Evolutionary conservation across 2,329 filamentous ascomycete species (phyloP), one percentile per base, ranked within the genome.

Genomic region (Dothideomycetes sp.): DNA sequence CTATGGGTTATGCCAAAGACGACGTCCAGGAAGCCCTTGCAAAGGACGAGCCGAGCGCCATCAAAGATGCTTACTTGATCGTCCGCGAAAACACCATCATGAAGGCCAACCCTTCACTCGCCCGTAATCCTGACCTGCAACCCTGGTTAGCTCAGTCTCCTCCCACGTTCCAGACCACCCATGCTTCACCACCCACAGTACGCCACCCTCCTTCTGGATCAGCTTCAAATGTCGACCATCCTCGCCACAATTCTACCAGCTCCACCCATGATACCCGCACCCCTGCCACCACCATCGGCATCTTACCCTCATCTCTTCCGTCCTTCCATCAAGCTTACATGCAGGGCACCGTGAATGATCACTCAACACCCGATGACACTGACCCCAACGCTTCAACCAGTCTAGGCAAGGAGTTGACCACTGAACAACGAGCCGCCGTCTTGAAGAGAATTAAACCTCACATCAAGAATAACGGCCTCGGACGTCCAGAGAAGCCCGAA

Each of bases 1-100:
- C 87, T 1, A 96, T 98, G 88, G 91, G 91, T 45, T 98, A 98
- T 59, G 87, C 83, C 24, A 89, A 85, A 59, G 82, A 82, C 47
- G 91, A 98, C 67, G 89, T 98, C 39, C 84, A 95, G 58, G 91
- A 96, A 62, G 89, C 91, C 16, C 69, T 98, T 47, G 82, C 83
- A 54, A 87, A 86, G 43, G 80, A 91, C 39, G 91, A 98, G 60
- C 91, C 91, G 10, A 96, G 88, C 44, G 88, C 91, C 9, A 95
- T 98, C 70, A 98, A 98, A 65, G 91, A 98, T 64, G 91, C 91
- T 1, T 98, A 96, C 65, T 80, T 95, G 64, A 98, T 98, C 60
- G 86, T 98, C 18, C 79, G 89, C 39, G 91, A 98, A 63, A 96
- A 96, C 59, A 91, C 95, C 61, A 76, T 96, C 59, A 96, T 96